Evolutionary conservation across 2,329 filamentous ascomycete genomes (phyloP).

Genomic region (Boeremia lycopersici): DNA sequence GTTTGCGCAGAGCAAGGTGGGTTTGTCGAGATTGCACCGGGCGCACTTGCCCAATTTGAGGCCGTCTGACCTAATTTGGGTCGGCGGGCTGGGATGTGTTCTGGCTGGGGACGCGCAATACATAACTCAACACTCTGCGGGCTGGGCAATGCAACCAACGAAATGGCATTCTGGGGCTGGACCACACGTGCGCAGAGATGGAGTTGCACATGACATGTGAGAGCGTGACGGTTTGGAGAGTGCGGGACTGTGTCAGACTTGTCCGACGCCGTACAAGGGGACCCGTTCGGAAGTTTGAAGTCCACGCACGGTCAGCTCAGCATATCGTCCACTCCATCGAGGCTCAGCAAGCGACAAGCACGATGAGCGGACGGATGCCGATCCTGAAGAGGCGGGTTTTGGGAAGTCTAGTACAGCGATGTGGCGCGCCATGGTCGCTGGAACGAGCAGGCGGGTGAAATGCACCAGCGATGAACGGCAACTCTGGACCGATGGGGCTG

Average conservation of each 20-base stretch:
- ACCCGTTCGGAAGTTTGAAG: slow-evolving; percentile 1
- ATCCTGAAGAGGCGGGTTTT: slow-evolving; percentile 1
- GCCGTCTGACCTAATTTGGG: slow-evolving; percentile 3
- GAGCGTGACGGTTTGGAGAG: slow-evolving; percentile 3
- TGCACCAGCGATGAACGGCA: slow-evolving; percentile 13
- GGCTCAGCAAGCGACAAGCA: slow-evolving; percentile 8
- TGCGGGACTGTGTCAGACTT: slow-evolving; percentile 11
- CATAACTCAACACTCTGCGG: slow-evolving; percentile 13
- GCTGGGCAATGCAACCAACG: slow-evolving; percentile 7
- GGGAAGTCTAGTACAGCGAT: background rate
- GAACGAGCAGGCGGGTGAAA: slow-evolving; percentile 8
- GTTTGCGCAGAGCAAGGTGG: slow-evolving; percentile 12
- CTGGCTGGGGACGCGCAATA: slow-evolving; percentile 15
- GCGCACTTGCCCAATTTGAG: slow-evolving; percentile 10
- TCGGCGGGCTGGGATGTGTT: slow-evolving; percentile 5
- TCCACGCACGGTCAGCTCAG: slow-evolving; percentile 7
- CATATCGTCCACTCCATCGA: slow-evolving; percentile 9
- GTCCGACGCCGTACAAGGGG: slow-evolving; percentile 8
- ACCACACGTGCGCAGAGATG: slow-evolving; percentile 1
- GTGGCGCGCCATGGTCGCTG: slow-evolving; percentile 6
- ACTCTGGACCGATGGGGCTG: background rate
- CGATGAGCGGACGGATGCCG: slow-evolving; percentile 2
- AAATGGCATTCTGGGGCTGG: slow-evolving; percentile 8
- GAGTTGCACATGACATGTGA: background rate
- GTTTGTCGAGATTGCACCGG: slow-evolving; percentile 15